Base-by-base conservation (phyloP, 495 filamentous ascomycete species). In the Cudoniella acicularis region DNA sequence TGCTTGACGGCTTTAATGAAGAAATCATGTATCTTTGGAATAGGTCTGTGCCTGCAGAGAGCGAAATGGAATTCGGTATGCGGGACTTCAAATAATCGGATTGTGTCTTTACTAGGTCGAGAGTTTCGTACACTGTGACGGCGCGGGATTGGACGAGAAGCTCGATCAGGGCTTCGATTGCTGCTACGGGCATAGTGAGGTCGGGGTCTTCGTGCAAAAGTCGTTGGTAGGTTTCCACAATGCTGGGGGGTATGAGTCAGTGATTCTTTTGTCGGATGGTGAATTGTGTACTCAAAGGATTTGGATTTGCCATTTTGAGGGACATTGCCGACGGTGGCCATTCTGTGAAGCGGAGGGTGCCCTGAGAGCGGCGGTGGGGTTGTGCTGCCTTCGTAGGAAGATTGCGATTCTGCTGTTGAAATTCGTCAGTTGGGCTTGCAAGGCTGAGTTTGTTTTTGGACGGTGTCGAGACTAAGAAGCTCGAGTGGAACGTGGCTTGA, bases 131-230 rank as follows among this genome's bases (percentile, higher is more conserved):
- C 63, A 96, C 89, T 24, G 94, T 98, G 13, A 83, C 83, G 6
- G 90, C 87, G 49, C 84, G 82, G 9, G 84, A 87, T 49, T 85
- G 81, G 69, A 85, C 83, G 57, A 97, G 85, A 57, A 91, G 85
- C 64, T 89, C 81, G 62, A 96, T 92, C 49, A 97, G 82, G 36
- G 94, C 85, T 74, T 97, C 92, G 70, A 98, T 96, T 53, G 94
- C 92, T 1, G 93, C 94, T 51, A 98, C 87, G 49, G 93, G 91
- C 89, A 96, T 96, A 23, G 92, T 96, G 42, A 97, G 82, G 24
- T 94, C 89, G 13, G 87, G 83, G 72, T 96, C 91, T 36, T 79
- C 75, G 57, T 67, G 59, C 18, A 83, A 73, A 58, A 83, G 78
- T 49, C 69, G 64, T 43, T 71, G 69, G 70, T 83, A 84, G 50